A percentile compares a stretch with the other conserved stretches of the same genome.
Conservation (phyloP, 2,329 filamentous ascomycete species). For the Gaeumannomyces tritici region DNA sequence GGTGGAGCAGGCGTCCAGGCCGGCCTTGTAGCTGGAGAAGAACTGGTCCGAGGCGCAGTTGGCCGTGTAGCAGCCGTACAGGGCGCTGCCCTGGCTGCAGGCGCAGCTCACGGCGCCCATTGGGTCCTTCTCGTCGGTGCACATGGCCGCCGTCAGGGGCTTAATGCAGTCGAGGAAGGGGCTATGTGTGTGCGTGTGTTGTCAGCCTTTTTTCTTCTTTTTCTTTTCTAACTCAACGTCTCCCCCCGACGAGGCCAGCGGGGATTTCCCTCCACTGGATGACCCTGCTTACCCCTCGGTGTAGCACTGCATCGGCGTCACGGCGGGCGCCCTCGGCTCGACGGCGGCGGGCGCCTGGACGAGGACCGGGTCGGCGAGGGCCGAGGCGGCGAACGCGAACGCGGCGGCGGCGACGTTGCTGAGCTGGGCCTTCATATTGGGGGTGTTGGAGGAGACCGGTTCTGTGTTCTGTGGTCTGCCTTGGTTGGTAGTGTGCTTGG, state of each 20-base stretch:
- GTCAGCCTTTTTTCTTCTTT: neutral
- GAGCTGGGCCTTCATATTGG: neutral
- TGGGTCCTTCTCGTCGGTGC: neutral
- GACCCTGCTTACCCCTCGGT: neutral
- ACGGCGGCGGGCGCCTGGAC: neutral
- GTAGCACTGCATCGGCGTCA: neutral
- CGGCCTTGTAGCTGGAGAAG: neutral
- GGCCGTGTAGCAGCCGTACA: neutral
- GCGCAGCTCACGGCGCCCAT: neutral
- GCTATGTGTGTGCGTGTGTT: neutral
- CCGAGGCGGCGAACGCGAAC: neutral
- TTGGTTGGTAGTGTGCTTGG: too few species aligned
- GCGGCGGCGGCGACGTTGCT: neutral
- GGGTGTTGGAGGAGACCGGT: neutral
- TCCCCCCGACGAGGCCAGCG: too few species aligned
- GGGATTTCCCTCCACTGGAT: too few species aligned
- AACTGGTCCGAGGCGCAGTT: neutral
- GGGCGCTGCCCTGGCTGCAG: neutral
- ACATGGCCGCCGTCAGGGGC: neutral
- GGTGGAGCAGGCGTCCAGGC: neutral
- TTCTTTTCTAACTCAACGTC: too few species aligned
- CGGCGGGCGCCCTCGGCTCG: neutral
- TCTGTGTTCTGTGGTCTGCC: neutral
- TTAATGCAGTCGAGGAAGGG: neutral
- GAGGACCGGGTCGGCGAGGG: neutral